These are phyloP conservation scores for Ophiosphaerella narmari DNA, from an alignment of 2,329 filamentous ascomycete genomes.

Conservation along the genomic window DNA sequence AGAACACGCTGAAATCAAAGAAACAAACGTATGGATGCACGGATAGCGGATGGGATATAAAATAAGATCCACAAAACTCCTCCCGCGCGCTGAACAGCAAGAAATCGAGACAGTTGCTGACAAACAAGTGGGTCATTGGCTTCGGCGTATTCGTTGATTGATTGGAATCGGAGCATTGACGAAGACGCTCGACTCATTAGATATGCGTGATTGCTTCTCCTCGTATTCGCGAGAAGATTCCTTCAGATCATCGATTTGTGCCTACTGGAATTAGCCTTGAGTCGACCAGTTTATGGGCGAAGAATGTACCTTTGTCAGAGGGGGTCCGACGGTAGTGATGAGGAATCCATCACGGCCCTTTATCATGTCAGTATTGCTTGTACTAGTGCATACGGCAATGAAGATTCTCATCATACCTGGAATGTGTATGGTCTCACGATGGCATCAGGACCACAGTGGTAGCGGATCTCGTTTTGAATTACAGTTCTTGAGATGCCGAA, in stretches of 20 bases:
- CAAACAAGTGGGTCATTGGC: conserved; percentile 13
- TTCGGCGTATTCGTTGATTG: conserved; percentile 38
- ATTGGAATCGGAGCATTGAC: conserved; percentile 48
- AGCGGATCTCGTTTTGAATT: conserved; percentile 51
- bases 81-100: background rate
- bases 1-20: conserved; percentile 2
- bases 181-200: conserved; percentile 41
- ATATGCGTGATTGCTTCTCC: conserved; percentile 47
- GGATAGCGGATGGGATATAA: conserved; percentile 7
- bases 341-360: conserved; percentile 51
- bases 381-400: background rate
- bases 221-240: conserved; percentile 48
- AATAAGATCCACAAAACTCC: conserved; percentile 1
- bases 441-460: conserved; percentile 49
- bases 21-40: conserved; percentile 4
- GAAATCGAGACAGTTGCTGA: background rate
- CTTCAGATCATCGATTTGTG: conserved; percentile 50
- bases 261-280: conserved; percentile 32
- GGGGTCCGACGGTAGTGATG: conserved; percentile 46
- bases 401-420: conserved; percentile 34
- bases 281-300: background rate
- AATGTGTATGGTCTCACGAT: conserved; percentile 51
- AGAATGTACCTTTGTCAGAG: conserved; percentile 46
- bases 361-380: conserved; percentile 18
- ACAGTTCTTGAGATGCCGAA: conserved; percentile 51